Percentiles rank a stretch among this genome's conserved stretches.
Evolutionary conservation across 345 rosid species (phyloP).

Genomic region (Theobroma cacao): DNA sequence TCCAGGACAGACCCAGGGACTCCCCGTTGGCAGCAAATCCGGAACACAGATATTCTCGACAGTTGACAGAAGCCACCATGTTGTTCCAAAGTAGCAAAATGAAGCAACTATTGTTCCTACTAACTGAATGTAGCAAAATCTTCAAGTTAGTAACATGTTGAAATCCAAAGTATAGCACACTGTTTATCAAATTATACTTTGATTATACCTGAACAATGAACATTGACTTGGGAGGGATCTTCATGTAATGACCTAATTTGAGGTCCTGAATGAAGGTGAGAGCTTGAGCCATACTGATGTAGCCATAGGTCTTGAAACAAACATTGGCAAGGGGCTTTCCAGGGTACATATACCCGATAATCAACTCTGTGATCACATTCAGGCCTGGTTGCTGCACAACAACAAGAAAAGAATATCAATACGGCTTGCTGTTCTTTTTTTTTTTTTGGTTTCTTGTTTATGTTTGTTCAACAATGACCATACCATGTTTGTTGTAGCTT

Average conservation of each 20-base stretch:
- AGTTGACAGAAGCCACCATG: conserved; percentile 71
- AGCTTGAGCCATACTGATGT: conserved; percentile 47
- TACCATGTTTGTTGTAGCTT: conserved; percentile 82
- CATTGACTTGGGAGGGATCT: conserved; percentile 78
- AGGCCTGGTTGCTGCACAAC: conserved; percentile 50
- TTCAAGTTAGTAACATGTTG: not conserved
- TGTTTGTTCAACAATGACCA: not conserved
- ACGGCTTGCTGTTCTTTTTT: too few species aligned
- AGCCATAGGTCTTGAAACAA: conserved; percentile 47
- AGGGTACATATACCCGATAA: conserved; percentile 66
- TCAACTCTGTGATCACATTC: conserved; percentile 58
- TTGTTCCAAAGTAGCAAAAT: conserved; percentile 47
- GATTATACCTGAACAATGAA: conserved; percentile 72
- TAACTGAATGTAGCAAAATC: conserved; percentile 28
- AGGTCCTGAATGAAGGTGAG: conserved; percentile 48
- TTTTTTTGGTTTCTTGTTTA: not conserved
- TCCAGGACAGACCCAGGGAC: conserved; percentile 88
- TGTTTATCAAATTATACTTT: not conserved
- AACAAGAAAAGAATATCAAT: not conserved
- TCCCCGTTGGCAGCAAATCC: conserved; percentile 51
- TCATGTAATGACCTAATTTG: conserved; percentile 74
- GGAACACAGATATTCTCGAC: conserved; percentile 57
- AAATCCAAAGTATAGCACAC: not conserved
- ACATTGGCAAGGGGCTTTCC: conserved; percentile 53
- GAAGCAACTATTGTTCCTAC: conserved; percentile 66